Evolutionary conservation across 371 early-diverging fungal species (phyloP), one percentile per base, ranked within the genome.

Genomic region (Mortierella sp.): DNA sequence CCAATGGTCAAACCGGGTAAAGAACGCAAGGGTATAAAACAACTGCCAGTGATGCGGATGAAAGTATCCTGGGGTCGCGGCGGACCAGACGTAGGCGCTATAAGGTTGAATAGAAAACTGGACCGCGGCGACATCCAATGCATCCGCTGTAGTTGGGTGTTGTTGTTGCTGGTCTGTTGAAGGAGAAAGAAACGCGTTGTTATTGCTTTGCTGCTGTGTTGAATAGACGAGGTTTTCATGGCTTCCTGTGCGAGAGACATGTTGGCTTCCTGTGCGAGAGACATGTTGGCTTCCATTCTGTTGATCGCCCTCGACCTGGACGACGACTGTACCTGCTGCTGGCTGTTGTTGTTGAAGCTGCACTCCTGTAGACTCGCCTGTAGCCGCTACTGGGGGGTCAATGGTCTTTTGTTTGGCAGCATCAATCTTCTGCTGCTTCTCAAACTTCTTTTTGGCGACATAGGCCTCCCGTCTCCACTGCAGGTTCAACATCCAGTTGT

Each of bases 41-140:
- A 96, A 92, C 73, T 96, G 96, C 97, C 97, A 96, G 80, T 96
- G 97, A 79, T 96, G 96, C 37, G 95, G 83, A 82, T 96, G 97
- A 43, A 96, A 74, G 51, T 79, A 76, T 61, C 71, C 82, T 13
- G 80, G 80, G 1, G 75, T 64, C 53, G 69, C 61, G 40, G 71
- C 77, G 37, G 78, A 82, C 82, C 81, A 80, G 50, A 76, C 74
- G 76, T 81, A 72, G 3, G 77, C 64, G 55, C 54, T 43, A 54
- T 72, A 79, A 2, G 73, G 76, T 48, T 64, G 74, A 34, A 77
- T 55, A 51, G 69, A 14, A 10, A 67, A 64, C 71, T 78, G 73
- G 37, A 53, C 44, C 2, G 64, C n/a, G 5, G 21, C 34, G 16
- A 40, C 67, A 37, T 71, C 75, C 40, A 77, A 4, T 24, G 46